phyloP scores from a whole-genome alignment of 345 rosid species.

The Nephelium lappaceum region DNA sequence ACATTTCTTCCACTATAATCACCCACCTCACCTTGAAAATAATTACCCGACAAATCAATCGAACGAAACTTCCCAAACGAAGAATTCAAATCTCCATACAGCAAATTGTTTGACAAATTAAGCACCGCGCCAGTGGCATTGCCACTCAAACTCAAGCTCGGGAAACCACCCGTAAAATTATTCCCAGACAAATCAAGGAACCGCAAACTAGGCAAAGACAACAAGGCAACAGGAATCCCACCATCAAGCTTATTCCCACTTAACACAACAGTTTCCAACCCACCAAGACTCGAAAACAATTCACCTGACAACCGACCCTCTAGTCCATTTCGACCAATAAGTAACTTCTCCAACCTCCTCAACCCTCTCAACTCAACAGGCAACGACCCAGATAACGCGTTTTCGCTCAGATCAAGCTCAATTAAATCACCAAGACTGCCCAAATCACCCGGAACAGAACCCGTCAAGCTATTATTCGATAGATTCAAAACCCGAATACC shows the following conservation, averaged over 20 bases:
- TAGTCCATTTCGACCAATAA: slow-evolving; percentile 44
- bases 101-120: slow-evolving; percentile 70
- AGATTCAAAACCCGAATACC: slow-evolving; percentile 46
- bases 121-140: slow-evolving; percentile 39
- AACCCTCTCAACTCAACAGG: slow-evolving; percentile 47
- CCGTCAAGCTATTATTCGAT: slow-evolving; percentile 53
- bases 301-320: slow-evolving; percentile 38
- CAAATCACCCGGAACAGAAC: slow-evolving; percentile 50
- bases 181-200: slow-evolving; percentile 65
- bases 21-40: slow-evolving; percentile 67
- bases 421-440: slow-evolving; percentile 45
- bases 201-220: slow-evolving; percentile 52
- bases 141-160: slow-evolving; percentile 31
- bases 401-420: slow-evolving; percentile 64
- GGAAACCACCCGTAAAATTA: slow-evolving; percentile 54
- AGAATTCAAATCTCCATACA: slow-evolving; percentile 62
- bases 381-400: slow-evolving; percentile 49
- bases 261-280: slow-evolving; percentile 43
- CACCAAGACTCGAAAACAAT: slow-evolving; percentile 42
- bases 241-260: slow-evolving; percentile 55
- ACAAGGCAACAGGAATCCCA: slow-evolving; percentile 42
- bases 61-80: slow-evolving; percentile 42
- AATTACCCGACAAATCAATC: slow-evolving; percentile 75
- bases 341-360: slow-evolving; percentile 45
- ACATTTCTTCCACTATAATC: slow-evolving; percentile 39